Conservation (phyloP, 73 alveolate species). For the Uronychia binucleata region DNA sequence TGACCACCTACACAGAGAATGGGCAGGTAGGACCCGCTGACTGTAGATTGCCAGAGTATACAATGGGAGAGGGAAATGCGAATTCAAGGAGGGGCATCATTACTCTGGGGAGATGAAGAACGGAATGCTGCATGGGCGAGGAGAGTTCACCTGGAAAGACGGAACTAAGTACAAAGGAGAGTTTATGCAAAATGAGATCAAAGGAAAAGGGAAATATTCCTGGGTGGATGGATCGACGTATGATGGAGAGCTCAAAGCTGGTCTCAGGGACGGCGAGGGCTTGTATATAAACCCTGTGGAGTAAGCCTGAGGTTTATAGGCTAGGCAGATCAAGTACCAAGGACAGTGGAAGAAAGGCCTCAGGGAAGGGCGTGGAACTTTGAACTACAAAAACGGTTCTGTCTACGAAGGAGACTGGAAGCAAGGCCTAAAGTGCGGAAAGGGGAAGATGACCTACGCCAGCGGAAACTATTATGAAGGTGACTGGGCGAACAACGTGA, state of each 20-base stretch:
- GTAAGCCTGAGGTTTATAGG: constrained; percentile 79
- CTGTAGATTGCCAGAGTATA: constrained; percentile 59
- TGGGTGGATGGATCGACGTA: constrained; percentile 77
- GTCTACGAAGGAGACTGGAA: constrained; percentile 88
- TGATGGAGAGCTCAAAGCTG: constrained; percentile 82
- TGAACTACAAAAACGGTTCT: constrained; percentile 84
- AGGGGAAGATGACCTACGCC: constrained; percentile 91
- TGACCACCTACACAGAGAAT: constrained; percentile 24
- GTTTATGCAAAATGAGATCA: constrained; percentile 78
- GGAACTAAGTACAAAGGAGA: constrained; percentile 86
- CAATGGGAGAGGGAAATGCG: constrained; percentile 64
- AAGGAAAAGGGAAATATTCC: constrained; percentile 81
- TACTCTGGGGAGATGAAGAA: constrained; percentile 79
- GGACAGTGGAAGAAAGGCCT: constrained; percentile 92
- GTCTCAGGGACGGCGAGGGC: constrained; percentile 88
- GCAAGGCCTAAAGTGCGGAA: constrained; percentile 88
- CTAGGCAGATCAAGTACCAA: constrained; percentile 77
- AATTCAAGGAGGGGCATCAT: constrained; percentile 72
- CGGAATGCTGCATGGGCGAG: constrained; percentile 82
- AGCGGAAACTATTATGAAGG: constrained; percentile 96
- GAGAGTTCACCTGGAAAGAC: constrained; percentile 62
- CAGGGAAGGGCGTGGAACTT: constrained; percentile 92
- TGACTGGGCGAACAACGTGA: constrained; percentile 83
- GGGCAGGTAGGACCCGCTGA: constrained; percentile 30
- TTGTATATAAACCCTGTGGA: constrained; percentile 45